Evolutionary conservation across 208 protist species (phyloP).

Genomic region (Leishmania arabica): DNA sequence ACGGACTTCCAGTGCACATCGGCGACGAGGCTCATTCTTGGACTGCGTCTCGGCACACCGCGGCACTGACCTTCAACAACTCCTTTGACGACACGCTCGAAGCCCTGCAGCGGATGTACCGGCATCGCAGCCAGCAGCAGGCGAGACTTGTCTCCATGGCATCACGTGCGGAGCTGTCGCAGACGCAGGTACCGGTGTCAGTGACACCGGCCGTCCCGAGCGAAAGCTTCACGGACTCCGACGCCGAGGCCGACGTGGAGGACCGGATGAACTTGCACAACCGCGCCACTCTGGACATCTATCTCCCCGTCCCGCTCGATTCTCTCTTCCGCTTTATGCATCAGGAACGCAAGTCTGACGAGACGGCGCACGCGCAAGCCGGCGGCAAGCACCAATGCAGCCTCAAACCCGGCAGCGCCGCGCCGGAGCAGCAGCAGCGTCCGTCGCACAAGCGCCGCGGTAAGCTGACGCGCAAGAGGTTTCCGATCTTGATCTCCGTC

Average conservation of each 20-base stretch:
- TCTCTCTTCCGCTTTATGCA: slow-evolving; percentile 73
- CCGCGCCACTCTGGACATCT: slow-evolving; percentile 82
- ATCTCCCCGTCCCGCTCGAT: slow-evolving; percentile 74
- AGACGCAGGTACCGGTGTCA: neutral
- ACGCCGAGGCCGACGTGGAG: slow-evolving; percentile 75
- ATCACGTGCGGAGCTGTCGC: neutral
- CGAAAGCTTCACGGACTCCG: slow-evolving; percentile 30
- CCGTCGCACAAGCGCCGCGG: neutral
- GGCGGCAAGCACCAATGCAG: neutral
- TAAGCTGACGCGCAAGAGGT: slow-evolving; percentile 50
- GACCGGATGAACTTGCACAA: slow-evolving; percentile 82
- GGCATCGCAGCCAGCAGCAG: slow-evolving; percentile 25
- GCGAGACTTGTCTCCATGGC: neutral
- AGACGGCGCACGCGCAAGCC: neutral
- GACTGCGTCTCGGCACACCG: neutral
- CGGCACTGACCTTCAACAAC: slow-evolving; percentile 26
- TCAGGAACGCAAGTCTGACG: slow-evolving; percentile 41
- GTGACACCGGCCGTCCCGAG: neutral
- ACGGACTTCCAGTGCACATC: slow-evolving; percentile 43
- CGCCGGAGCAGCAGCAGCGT: neutral
- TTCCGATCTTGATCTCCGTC: slow-evolving; percentile 77
- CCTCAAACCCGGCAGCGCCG: neutral
- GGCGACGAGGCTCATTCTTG: slow-evolving; percentile 3
- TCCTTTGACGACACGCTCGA: slow-evolving; percentile 48
- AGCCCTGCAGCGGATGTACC: slow-evolving; percentile 35